Percentiles rank a stretch among this genome's conserved stretches.
Conservation (phyloP, 306 rosid species). For the Rubus idaeus region DNA sequence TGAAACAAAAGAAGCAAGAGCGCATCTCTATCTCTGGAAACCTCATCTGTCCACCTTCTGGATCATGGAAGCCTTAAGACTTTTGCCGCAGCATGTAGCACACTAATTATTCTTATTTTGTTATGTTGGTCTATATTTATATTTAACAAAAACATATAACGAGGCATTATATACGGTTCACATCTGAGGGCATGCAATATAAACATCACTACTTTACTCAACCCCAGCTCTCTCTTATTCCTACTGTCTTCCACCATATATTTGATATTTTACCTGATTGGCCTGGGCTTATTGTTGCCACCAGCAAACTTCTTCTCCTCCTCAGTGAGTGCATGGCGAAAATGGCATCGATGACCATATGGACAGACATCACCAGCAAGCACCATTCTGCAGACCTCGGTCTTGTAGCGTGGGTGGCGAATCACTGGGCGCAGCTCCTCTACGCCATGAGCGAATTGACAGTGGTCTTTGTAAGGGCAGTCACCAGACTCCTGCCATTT, state of each 20-base stretch:
- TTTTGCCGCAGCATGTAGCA: neutral
- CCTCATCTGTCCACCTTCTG: neutral
- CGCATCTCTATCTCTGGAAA: neutral
- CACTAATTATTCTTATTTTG: conserved; percentile 2
- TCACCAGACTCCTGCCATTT: conserved; percentile 55
- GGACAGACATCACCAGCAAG: conserved; percentile 44
- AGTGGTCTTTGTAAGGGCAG: conserved; percentile 47
- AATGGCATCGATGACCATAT: conserved; percentile 54
- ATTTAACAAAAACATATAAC: neutral
- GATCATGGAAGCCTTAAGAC: neutral
- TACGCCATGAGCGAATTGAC: conserved; percentile 51
- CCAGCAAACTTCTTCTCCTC: conserved; percentile 28
- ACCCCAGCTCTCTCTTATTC: neutral
- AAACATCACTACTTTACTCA: conserved; percentile 6
- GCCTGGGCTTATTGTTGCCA: conserved; percentile 14
- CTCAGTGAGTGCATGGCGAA: conserved; percentile 47
- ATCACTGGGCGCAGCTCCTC: conserved; percentile 53
- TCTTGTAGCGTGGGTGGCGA: conserved; percentile 59
- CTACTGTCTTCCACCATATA: neutral
- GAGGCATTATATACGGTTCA: conserved; percentile 10
- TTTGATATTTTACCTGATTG: conserved; percentile 25
- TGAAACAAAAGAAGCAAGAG: neutral
- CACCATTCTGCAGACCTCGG: conserved; percentile 50
- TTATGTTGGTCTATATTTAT: neutral
- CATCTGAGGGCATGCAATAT: neutral